Conservation (phyloP, 2,329 filamentous ascomycete species). For the Penicillium aurantiogriseum region DNA sequence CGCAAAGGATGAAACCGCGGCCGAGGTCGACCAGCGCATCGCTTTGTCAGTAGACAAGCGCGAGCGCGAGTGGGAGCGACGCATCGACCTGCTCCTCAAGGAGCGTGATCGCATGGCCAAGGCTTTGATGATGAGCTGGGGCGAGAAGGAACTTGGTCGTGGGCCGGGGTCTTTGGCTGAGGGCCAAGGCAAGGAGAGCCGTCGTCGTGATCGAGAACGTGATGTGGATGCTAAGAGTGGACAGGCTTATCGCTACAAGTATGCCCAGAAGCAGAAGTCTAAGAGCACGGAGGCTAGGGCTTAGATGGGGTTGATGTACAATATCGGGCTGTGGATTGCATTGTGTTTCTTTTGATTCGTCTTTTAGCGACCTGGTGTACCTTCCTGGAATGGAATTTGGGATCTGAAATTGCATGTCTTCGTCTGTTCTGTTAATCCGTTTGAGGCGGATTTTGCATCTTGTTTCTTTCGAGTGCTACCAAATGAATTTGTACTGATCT, state of each 20-base stretch:
- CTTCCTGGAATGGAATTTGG: neutral
- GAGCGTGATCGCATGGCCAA: constrained; percentile 43
- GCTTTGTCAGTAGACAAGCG: constrained; percentile 42
- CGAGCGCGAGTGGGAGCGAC: constrained; percentile 45
- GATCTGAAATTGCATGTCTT: constrained; percentile 1
- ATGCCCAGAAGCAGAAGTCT: constrained; percentile 24
- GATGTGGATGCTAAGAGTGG: constrained; percentile 23
- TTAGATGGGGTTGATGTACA: constrained; percentile 8
- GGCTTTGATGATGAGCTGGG: constrained; percentile 42
- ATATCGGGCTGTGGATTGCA: neutral
- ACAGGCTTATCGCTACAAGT: constrained; percentile 43
- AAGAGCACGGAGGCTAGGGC: constrained; percentile 16
- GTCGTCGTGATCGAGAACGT: constrained; percentile 18
- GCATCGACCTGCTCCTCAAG: constrained; percentile 41
- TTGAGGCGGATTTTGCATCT: neutral
- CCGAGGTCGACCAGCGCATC: constrained; percentile 41
- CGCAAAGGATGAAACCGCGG: constrained; percentile 42
- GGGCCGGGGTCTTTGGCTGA: constrained; percentile 18
- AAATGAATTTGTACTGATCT: neutral
- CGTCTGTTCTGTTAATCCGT: neutral
- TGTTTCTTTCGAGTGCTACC: neutral
- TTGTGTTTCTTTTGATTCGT: neutral
- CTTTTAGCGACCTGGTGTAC: neutral
- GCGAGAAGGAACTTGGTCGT: constrained; percentile 41
- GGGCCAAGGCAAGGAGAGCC: constrained; percentile 19